Evolutionary conservation across 2,329 filamentous ascomycete genomes (phyloP).

Genomic region (Fusarium torreyae): DNA sequence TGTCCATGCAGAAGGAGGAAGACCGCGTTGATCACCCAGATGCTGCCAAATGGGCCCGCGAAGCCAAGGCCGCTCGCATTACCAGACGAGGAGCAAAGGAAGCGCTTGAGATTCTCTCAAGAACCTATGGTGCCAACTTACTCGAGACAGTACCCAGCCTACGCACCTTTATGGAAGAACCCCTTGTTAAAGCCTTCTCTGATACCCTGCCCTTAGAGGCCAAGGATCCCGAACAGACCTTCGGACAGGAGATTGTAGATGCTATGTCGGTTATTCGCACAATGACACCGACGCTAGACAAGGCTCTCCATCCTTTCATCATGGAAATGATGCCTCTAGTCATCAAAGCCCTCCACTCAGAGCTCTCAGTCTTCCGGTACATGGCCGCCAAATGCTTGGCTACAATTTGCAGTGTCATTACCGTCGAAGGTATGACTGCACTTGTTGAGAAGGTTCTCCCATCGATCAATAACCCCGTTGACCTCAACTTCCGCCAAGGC

Average conservation of each 20-base stretch:
- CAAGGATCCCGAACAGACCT: constrained; percentile 78
- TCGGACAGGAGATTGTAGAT: constrained; percentile 95
- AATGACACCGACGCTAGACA: constrained; percentile 89
- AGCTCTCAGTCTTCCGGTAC: constrained; percentile 93
- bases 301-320: constrained; percentile 82
- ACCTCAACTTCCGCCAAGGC: constrained; percentile 91
- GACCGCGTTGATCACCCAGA: constrained; percentile 94
- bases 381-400: constrained; percentile 98
- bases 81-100: constrained; percentile 95
- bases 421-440: constrained; percentile 95
- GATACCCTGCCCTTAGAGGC: constrained; percentile 80
- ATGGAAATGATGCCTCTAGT: constrained; percentile 87
- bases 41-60: constrained; percentile 88
- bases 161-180: constrained; percentile 83
- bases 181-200: constrained; percentile 81
- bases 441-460: constrained; percentile 94
- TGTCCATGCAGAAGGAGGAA: constrained; percentile 97
- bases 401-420: constrained; percentile 96
- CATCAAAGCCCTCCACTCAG: constrained; percentile 88
- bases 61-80: constrained; percentile 90
- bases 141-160: constrained; percentile 90
- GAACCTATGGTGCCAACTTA: constrained; percentile 82
- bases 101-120: constrained; percentile 88
- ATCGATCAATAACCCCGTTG: constrained; percentile 90
- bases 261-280: constrained; percentile 93